Base-by-base conservation (phyloP, 257 asterid genomes). In the Leptodermis oblonga region DNA sequence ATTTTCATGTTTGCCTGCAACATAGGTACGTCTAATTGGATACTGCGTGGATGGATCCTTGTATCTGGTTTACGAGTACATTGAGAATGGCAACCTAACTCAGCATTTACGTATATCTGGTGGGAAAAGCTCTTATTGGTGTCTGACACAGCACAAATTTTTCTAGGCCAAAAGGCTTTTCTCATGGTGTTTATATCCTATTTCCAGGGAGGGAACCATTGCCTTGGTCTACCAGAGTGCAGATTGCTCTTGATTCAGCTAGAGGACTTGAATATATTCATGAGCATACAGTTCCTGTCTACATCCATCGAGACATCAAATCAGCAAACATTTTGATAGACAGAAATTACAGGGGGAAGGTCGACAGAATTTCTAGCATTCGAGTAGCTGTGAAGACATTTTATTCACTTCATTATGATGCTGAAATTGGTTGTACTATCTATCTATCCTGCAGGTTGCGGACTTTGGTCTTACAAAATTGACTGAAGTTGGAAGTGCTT, bases 211-310 rank as follows among this genome's bases (percentile, higher is more conserved):
- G 59, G 67, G 90, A 79, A 53, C 83, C 88, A 23, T 74, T 91
- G 75, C 55, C 87, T 22, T 91, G 97, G 97, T 52, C 87, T 25
- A 82, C 83, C 23, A 84, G 97, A 83, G 79, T 92, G 71, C 91
- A 87, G 81, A 86, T 92, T 23, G 96, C 96, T 59, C 93, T 92
- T 31, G 97, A 91, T 81, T 87, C 97, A 1, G 97, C 97, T 4
- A 83, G 97, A 88, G 97, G 97, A 42, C 96, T 92, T 18, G 97
- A 92, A 79, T 89, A 92, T 85, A 92, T 91, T 52, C 97, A 91
- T 33, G 97, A 89, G 74, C 97, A 91, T 77, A 89, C 97, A 0
- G 93, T 92, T 69, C 97, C 95, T 3, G 85, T 89, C 48, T 92
- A 92, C 59, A 89, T 92, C 54, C 97, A 92, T 64, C 93, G 97